These are phyloP conservation scores for Lathyrus oleraceus DNA, from an alignment of 306 rosid genomes.

Conservation along the genomic window DNA sequence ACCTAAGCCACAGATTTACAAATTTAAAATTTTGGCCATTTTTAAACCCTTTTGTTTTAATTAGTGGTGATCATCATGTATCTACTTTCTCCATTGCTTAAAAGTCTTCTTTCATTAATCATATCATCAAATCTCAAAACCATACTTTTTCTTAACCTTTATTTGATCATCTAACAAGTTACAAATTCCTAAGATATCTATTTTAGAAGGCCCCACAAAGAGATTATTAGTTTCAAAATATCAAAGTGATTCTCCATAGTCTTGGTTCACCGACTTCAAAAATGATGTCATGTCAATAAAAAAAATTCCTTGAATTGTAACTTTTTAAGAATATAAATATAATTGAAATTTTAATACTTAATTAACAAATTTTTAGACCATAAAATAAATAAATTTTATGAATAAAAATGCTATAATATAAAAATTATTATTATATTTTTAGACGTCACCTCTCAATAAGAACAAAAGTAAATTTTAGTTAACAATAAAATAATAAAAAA, in stretches of 20 bases:
- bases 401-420: too few relatives aligned
- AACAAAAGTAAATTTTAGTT: too few relatives aligned
- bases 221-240: not conserved
- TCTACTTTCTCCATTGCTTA: conserved; percentile 1
- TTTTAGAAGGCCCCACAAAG: not conserved
- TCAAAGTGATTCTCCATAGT: not conserved
- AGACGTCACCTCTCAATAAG: too few relatives aligned
- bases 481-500: too few relatives aligned
- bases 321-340: too few relatives aligned
- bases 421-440: too few relatives aligned
- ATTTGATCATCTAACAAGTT: conserved; percentile 2
- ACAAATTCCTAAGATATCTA: conserved; percentile 1
- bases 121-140: not conserved
- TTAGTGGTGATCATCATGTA: conserved; percentile 21
- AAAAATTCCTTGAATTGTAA: too few relatives aligned
- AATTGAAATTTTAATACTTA: too few relatives aligned
- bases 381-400: too few relatives aligned
- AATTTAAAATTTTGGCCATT: not conserved
- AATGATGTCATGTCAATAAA: too few relatives aligned
- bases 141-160: conserved; percentile 9
- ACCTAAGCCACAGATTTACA: not conserved
- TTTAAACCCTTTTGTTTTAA: conserved; percentile 14
- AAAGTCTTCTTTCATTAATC: conserved; percentile 18
- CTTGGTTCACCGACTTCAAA: too few relatives aligned
- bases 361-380: too few relatives aligned